Evolutionary conservation across 2,329 filamentous ascomycete species (phyloP), one percentile per base, ranked within the genome.

Genomic region (Phyllosticta citriasiana): DNA sequence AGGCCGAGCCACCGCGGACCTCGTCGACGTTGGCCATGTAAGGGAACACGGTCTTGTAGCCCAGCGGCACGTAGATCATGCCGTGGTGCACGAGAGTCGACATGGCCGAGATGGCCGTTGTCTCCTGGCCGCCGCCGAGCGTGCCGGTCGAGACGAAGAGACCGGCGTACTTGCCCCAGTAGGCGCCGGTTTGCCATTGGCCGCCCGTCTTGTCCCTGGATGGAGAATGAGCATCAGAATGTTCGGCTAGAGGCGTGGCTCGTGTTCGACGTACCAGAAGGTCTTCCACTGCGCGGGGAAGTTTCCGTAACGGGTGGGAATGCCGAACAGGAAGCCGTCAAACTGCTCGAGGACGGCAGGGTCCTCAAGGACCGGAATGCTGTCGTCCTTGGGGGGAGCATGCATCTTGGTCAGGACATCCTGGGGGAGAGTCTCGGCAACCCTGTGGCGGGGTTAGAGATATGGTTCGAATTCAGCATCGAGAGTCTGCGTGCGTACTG

Each of bases 221-320:
- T 4, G 5, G 2, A 47, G 14, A 16, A n/a, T 47, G 14, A 47
- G 40, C 40, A 53, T 51, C 60, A 12, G 33, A 51, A 55, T n/a
- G 47, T 33, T 76, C 83, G 82, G 80, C 96, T 91, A 40, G 14
- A 6, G 40, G 40, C 3, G 16, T 7, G 7, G 16, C 40, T 16
- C 16, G 40, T 5, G 40, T 7, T n/a, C 4, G 40, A n/a, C 40
- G 40, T 19, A 47, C 89, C 91, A 95, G 82, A 91, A 93, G 52
- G 85, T 72, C 82, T 94, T 97, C 89, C 89, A 97, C 79, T 99
- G 94, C 19, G 88, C 89, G 56, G 93, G 92, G 83, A 96, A 96
- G 85, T 95, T 97, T 70, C 94, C 94, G 79, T 90, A 99, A 67
- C 94, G 85, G 57, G 94, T 99, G 63, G 94, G 94, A 74, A 97